phyloP scores from a whole-genome alignment of 441 rosid species.

The Jatropha multifida region DNA sequence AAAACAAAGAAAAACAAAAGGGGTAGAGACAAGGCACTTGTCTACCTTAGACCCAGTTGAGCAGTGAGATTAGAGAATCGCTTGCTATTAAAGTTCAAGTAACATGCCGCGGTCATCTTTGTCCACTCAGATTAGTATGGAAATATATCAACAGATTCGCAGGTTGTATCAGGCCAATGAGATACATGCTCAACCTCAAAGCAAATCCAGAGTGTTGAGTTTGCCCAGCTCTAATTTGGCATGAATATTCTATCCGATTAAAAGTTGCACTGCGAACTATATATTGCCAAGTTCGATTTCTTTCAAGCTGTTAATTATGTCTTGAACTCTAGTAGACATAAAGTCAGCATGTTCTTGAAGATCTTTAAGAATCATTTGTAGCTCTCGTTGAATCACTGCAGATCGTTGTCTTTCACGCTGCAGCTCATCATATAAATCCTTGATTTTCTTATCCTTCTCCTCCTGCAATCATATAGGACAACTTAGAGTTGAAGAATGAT shows the following conservation, averaged over 20 bases:
- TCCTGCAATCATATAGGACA: slow-evolving; percentile 28
- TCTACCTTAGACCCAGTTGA: not conserved
- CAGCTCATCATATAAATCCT: slow-evolving; percentile 35
- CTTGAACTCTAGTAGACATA: slow-evolving; percentile 38
- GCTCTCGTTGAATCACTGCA: slow-evolving; percentile 30
- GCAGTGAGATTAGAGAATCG: not conserved
- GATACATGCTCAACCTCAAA: not conserved
- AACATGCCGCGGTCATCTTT: not conserved
- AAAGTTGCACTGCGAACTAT: not conserved
- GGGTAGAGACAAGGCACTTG: not conserved
- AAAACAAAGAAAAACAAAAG: not conserved
- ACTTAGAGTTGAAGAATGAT: not conserved
- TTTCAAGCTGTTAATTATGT: slow-evolving; percentile 37
- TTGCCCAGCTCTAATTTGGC: not conserved
- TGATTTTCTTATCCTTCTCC: slow-evolving; percentile 41
- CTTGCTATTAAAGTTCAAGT: not conserved
- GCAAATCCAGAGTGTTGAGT: not conserved
- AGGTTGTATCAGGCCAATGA: not conserved
- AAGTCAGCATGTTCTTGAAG: slow-evolving; percentile 37
- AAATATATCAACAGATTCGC: not conserved
- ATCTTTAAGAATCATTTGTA: slow-evolving; percentile 32
- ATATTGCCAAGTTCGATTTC: slow-evolving; percentile 29
- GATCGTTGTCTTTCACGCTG: slow-evolving; percentile 32
- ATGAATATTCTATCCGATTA: not conserved
- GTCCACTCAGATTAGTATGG: not conserved